Conservation (phyloP, 75 land plant species). For the Adiantum capillusveneris region DNA sequence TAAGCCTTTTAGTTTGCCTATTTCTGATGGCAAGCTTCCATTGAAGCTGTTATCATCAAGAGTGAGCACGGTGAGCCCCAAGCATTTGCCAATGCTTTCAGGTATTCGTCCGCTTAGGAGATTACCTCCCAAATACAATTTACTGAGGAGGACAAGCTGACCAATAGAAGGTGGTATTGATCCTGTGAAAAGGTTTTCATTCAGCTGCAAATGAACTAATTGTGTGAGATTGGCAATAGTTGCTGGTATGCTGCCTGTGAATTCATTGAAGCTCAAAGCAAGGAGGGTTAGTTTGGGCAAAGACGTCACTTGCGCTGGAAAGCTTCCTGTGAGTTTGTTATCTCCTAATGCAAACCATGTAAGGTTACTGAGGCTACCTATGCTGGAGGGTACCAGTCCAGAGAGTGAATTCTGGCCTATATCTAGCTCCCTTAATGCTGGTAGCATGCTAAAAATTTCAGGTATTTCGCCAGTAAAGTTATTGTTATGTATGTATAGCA, state of each 20-base stretch:
- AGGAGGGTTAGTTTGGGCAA: no score
- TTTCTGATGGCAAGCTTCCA: slow-evolving; percentile 33
- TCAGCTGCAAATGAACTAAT: no score
- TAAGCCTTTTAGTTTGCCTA: slow-evolving; percentile 34
- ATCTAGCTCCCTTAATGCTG: no score
- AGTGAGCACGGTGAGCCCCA: slow-evolving; percentile 33
- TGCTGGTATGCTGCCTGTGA: no score
- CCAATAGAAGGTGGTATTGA: no score
- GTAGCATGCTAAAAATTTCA: not conserved
- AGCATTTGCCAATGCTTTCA: not conserved
- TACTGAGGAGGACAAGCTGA: not conserved
- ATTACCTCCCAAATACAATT: not conserved
- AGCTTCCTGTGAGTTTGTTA: not conserved
- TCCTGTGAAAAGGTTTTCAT: no score
- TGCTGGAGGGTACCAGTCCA: no score
- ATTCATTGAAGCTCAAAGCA: no score
- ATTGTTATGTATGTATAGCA: slow-evolving; percentile 28
- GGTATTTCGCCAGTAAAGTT: not conserved
- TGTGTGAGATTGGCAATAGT: no score
- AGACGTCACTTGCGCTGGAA: no score
- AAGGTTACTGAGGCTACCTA: not conserved
- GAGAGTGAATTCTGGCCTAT: no score
- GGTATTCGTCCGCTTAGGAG: slow-evolving; percentile 7
- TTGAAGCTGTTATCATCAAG: slow-evolving; percentile 39
- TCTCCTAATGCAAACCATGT: not conserved